These are phyloP conservation scores for Ceratobasidium sp. DNA, from an alignment of 1,284 basidiomycete species.

Conservation along the genomic window DNA sequence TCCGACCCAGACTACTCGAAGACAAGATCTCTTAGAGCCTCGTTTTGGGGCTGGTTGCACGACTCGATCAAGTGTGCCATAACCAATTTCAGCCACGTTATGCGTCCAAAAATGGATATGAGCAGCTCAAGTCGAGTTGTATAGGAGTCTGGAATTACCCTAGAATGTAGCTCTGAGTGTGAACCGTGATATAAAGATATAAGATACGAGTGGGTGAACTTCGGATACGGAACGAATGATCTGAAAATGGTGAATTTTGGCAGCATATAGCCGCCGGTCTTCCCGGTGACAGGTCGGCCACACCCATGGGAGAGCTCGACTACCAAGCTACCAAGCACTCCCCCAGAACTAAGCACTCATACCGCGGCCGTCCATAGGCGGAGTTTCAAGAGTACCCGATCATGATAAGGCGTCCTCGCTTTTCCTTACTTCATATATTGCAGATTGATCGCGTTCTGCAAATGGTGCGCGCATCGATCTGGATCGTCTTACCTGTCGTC, in stretches of 20 bases:
- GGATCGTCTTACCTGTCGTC: neutral
- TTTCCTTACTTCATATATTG: constrained; percentile 16
- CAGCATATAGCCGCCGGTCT: neutral
- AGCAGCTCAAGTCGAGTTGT: neutral
- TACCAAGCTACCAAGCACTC: neutral
- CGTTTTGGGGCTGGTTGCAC: constrained; percentile 35
- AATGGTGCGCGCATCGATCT: neutral
- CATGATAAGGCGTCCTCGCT: constrained; percentile 19
- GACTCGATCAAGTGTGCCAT: constrained; percentile 6
- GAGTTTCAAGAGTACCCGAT: constrained; percentile 43
- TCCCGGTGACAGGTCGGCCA: neutral
- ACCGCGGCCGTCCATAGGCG: constrained; percentile 5
- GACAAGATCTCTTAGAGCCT: constrained; percentile 34
- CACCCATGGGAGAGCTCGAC: neutral
- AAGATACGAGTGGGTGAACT: neutral
- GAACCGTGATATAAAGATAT: neutral
- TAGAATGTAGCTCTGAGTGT: constrained; percentile 19
- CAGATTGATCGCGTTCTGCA: constrained; percentile 5
- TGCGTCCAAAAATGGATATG: constrained; percentile 8
- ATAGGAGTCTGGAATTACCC: constrained; percentile 1
- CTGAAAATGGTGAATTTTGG: neutral
- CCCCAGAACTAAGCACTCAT: constrained; percentile 25
- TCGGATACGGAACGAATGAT: neutral
- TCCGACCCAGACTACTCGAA: constrained; percentile 40
- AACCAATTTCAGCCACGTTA: constrained; percentile 30